These are phyloP conservation scores for Roridomyces roridus DNA, from an alignment of 768 basidiomycete genomes.

Conservation along the genomic window DNA sequence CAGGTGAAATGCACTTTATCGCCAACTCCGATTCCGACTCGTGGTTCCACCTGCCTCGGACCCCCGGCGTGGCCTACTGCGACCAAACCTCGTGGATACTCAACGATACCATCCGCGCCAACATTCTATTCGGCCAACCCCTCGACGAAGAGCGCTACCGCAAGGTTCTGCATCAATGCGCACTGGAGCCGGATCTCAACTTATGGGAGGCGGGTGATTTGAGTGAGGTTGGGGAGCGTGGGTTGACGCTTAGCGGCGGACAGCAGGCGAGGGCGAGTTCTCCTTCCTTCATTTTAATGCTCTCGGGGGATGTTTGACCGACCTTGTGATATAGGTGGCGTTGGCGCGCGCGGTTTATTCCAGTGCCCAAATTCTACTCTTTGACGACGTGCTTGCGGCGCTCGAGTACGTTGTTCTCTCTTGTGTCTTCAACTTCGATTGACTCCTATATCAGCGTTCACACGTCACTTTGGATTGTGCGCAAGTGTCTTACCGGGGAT, in stretches of 20 bases:
- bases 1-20: conserved; percentile 71
- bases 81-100: conserved; percentile 88
- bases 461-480: conserved; percentile 56
- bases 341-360: conserved; percentile 52
- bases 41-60: conserved; percentile 74
- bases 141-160: conserved; percentile 83
- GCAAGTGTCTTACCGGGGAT: conserved; percentile 50
- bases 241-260: conserved; percentile 43
- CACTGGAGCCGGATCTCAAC: conserved; percentile 72
- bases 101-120: conserved; percentile 80
- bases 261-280: conserved; percentile 45
- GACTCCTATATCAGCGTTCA: conserved; percentile 36
- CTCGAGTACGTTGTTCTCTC: conserved; percentile 41
- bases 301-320: too few species aligned
- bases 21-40: conserved; percentile 56
- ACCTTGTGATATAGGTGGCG: background rate
- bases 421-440: conserved; percentile 18
- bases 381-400: conserved; percentile 54
- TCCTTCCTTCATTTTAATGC: background rate
- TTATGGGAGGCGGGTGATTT: conserved; percentile 46
- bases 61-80: conserved; percentile 75
- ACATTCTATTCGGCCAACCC: conserved; percentile 80
- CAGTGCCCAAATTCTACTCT: conserved; percentile 44
- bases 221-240: conserved; percentile 58
- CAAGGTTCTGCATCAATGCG: conserved; percentile 76